Evolutionary conservation across 768 basidiomycete genomes (phyloP), one percentile per base, ranked within the genome.

Genomic region (Xerocomus brunneocitrinus): DNA sequence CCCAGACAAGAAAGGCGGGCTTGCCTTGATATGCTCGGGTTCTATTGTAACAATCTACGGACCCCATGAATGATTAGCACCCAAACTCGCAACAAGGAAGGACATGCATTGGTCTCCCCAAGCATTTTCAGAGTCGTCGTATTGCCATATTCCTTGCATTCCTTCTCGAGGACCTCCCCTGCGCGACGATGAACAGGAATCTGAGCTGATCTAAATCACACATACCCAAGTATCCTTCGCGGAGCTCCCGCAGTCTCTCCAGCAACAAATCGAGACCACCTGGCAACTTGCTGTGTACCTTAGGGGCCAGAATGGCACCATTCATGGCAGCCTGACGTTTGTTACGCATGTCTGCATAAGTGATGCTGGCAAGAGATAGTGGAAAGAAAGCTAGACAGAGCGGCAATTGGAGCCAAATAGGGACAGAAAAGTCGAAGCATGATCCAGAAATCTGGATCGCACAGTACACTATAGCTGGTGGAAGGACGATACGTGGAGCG

Each of bases 261-360:
- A 58, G 25, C 1, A 76, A 50, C 19, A 70, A 40, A 39, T 74
- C 72, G 4, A 78, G 32, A 30, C 72, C 71, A 25, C 72, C 72
- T 2, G 72, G 71, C 70, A 66, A 71, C 36, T 56, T 66, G 50
- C 69, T 71, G 2, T 61, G 50, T 19, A 75, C 67, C 19, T 22
- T 49, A 4, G 74, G 75, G 5, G 74, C 64, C 16, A 71, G 44
- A 14, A 67, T 53, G 6, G 73, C 73, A 10, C 71, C 70, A 32
- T 51, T 54, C 16, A 47, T 32, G 3, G 42, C 49, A 43, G 62
- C 62, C 19, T 56, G 55, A 2, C 54, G 60, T 25, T 25, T 54
- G 30, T 64, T 51, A 7, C 38, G 47, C 25, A 47, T 22, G 16
- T 65, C 57, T 35, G 56, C 42, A 43, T 57, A 59, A 6, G 60